Percentiles rank a stretch among this genome's conserved stretches.
Conservation (phyloP, 495 filamentous ascomycete species). For the Hyaloscypha variabilis region DNA sequence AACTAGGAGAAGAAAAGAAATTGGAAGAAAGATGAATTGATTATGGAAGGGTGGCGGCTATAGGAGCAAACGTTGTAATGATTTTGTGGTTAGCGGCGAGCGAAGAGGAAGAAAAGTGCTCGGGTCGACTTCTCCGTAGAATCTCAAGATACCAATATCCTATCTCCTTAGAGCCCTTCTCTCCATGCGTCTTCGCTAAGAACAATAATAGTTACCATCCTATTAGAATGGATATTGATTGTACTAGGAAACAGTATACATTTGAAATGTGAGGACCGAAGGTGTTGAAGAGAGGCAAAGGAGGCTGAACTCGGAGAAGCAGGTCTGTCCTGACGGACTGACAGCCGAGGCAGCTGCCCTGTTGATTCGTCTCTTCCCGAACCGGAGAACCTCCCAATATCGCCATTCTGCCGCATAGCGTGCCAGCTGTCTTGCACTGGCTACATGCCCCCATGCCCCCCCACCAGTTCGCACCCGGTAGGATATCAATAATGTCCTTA, state of each 20-base stretch:
- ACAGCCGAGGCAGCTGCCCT: background rate
- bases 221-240: too few relatives aligned
- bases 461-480: background rate
- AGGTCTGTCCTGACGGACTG: too few relatives aligned
- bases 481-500: slow-evolving; percentile 1
- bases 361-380: background rate
- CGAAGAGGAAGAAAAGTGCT: too few relatives aligned
- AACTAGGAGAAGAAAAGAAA: slow-evolving; percentile 3
- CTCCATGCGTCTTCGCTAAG: too few relatives aligned
- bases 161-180: too few relatives aligned
- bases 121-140: too few relatives aligned
- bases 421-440: background rate
- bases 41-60: background rate
- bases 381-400: background rate
- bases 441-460: background rate
- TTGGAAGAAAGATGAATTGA: background rate
- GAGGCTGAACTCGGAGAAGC: background rate
- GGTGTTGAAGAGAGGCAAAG: too few relatives aligned
- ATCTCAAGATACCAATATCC: too few relatives aligned
- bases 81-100: too few relatives aligned
- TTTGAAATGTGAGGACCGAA: too few relatives aligned
- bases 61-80: background rate
- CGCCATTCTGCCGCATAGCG: background rate
- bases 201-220: too few relatives aligned
- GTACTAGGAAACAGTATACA: too few relatives aligned